Percentiles rank a stretch among this genome's conserved stretches.
Evolutionary conservation across 2,329 filamentous ascomycete genomes (phyloP).

Genomic region (Alternaria panax): DNA sequence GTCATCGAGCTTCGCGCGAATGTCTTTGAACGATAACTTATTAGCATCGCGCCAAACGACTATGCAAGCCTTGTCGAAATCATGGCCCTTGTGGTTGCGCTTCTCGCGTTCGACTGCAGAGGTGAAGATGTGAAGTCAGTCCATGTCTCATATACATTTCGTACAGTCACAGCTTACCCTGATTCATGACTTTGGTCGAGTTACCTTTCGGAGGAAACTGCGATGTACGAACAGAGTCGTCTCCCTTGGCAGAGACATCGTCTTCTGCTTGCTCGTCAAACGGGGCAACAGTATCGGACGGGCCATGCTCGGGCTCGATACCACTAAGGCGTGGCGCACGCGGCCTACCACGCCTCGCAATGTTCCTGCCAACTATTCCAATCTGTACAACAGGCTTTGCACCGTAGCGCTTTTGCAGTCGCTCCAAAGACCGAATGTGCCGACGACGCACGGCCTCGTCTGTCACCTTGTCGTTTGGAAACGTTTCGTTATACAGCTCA

Average conservation of each 20-base stretch:
- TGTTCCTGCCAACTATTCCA: conserved; percentile 1
- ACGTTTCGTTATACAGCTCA: conserved; percentile 12
- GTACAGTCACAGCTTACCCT: no score
- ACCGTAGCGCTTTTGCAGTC: conserved; percentile 19
- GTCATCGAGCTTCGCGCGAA: conserved; percentile 18
- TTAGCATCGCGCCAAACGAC: conserved; percentile 24
- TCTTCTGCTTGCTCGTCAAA: background rate
- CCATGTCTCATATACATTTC: no score
- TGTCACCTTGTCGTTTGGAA: conserved; percentile 11
- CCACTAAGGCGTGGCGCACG: conserved; percentile 3
- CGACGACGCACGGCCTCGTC: conserved; percentile 24
- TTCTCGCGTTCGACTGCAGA: background rate
- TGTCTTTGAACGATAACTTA: conserved; percentile 15
- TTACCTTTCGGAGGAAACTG: background rate
- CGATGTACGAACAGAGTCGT: background rate
- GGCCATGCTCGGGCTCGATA: background rate
- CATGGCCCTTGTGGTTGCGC: background rate
- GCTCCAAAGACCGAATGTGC: conserved; percentile 15
- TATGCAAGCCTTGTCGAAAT: conserved; percentile 22
- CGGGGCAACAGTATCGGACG: background rate
- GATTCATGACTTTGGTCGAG: background rate
- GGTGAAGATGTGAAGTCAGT: no score
- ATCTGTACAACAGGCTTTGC: conserved; percentile 12
- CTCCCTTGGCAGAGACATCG: background rate
- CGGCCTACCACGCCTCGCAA: conserved; percentile 18